Base-by-base conservation (phyloP, 306 rosid genomes). In the Gynostemma pentaphyllum region DNA sequence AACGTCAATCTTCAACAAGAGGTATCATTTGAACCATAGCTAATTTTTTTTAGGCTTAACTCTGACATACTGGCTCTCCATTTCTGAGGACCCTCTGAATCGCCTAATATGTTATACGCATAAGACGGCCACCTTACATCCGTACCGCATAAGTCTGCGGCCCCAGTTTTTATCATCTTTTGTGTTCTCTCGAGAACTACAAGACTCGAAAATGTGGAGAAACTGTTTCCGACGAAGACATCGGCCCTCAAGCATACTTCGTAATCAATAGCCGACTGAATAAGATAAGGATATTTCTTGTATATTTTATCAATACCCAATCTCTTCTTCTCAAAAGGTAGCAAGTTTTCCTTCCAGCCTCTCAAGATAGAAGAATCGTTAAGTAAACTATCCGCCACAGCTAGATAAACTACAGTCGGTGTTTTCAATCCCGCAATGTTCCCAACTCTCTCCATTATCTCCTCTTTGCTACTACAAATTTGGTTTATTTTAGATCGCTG, bases 131-230 rank as follows among this genome's bases (percentile, higher is more conserved):
- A 88, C 52, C 76, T 82, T 54, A 64, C 79, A 72, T 84, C 82
- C 53, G 12, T 63, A 40, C 70, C 77, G 55, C 95, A 85, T 16
- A 81, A 57, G 53, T 76, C 57, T 0, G 32, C 32, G 18, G 19
- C 79, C 11, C 82, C 86, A 62, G 34, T 66, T 74, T 77, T 75
- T 21, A 77, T 67, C 72, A 83, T 70, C 79, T 77, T 91, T 48
- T 87, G 91, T 1, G 98, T 91, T 76, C 98, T 82, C 65, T 83
- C 98, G 44, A 91, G 92, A 49, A 61, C 96, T 37, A 91, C 41
- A 6, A 91, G 95, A 46, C 91, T 88, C 1, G 98, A 91, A 79
- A 91, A 91, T 37, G 98, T 91, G 0, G 98, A 91, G 75, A 83
- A 91, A 67, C 95, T 91, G 74, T 91, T 91, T 32, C 98, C 98